Evolutionary conservation across 345 rosid genomes (phyloP), one percentile per base, ranked within the genome.

Genomic region (Syzygium aromaticum): DNA sequence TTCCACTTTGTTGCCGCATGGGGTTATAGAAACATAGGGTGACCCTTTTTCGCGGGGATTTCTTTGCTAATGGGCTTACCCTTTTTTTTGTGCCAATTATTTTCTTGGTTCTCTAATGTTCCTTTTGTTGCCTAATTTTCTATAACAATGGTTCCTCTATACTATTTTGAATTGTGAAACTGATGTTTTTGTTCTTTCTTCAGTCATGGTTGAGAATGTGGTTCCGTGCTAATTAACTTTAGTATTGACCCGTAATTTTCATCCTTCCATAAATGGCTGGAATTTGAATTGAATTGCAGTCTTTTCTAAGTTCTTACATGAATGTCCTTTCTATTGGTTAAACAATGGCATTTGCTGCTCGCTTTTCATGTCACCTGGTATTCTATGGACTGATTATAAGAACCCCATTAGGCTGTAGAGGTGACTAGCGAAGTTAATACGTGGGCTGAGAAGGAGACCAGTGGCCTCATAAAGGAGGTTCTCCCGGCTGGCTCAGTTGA

Each of bases 371-470:
- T 84, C 38, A 28, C 51, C 46, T 53, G 3, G 38, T 83, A 27
- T 53, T 0, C 7, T 51, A 22, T 67, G 16, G 51, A 6, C 54
- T 52, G 51, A 22, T 33, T 86, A 30, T 40, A 73, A 85, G 77
- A 86, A 88, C 87, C 33, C 43, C 43, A 90, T 87, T 87, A 96
- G 98, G 95, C 98, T 87, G 92, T 87, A 86, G 95, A 97, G 91
- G 98, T 91, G 84, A 67, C 89, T 38, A 51, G 59, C 80, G 94
- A 94, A 88, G 98, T 97, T 85, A 97, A 96, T 61, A 84, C 93
- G 15, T 96, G 98, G 98, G 96, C 96, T 51, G 96, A 94, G 56
- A 96, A 93, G 88, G 88, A 94, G 85, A 95, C 98, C 5, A 90
- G 82, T 85, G 99, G 98, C 84, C 95, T 97, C 19, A 93, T 97